phyloP scores from a whole-genome alignment of 2,329 filamentous ascomycete genomes.

The Monilinia fructicola region DNA sequence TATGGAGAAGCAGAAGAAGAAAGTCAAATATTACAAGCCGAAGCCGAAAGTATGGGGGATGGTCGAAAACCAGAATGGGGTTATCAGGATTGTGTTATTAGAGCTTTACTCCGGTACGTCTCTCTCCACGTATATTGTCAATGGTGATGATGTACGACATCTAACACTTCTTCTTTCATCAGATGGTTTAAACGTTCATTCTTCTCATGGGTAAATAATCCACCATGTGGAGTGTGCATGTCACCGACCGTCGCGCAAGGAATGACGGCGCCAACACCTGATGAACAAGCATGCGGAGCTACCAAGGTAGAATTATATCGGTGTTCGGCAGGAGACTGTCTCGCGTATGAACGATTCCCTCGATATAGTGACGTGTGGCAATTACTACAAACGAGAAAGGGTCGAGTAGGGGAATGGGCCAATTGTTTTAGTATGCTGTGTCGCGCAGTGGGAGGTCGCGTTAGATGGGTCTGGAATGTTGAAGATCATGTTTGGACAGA shows the following conservation, averaged over 20 bases:
- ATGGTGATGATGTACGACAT: conserved; percentile 18
- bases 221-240: conserved; percentile 76
- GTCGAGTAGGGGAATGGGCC: conserved; percentile 91
- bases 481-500: conserved; percentile 99
- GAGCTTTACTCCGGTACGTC: conserved; percentile 75
- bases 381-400: conserved; percentile 79
- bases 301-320: conserved; percentile 85
- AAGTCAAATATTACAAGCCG: conserved; percentile 79
- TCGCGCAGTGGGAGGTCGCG: conserved; percentile 83
- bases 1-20: conserved; percentile 95
- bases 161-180: conserved; percentile 24
- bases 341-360: conserved; percentile 82
- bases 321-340: conserved; percentile 75
- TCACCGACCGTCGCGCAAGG: conserved; percentile 81
- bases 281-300: conserved; percentile 86
- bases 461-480: conserved; percentile 97
- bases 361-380: conserved; percentile 95
- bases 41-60: conserved; percentile 83
- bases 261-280: conserved; percentile 79
- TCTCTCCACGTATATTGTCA: conserved; percentile 25
- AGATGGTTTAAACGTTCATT: conserved; percentile 96
- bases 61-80: conserved; percentile 86
- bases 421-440: conserved; percentile 99
- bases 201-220: conserved; percentile 97
- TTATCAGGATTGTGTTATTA: conserved; percentile 94